These are phyloP conservation scores for Collybia nuda DNA, from an alignment of 768 basidiomycete species.

Conservation along the genomic window DNA sequence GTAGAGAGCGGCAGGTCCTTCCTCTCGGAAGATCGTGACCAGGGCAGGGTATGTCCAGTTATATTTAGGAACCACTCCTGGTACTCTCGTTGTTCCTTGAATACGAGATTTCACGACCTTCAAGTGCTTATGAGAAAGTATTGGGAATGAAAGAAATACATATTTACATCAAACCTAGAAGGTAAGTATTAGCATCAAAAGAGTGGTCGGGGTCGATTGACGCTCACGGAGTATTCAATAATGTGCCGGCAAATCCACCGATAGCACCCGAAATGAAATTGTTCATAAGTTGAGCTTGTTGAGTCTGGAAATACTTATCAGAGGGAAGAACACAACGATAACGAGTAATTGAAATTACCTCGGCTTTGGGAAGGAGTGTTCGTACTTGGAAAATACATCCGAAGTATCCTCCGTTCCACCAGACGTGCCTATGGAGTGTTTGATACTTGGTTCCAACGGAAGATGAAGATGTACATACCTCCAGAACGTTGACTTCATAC, in stretches of 20 bases:
- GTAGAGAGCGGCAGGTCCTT: conserved; percentile 84
- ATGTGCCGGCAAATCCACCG: conserved; percentile 89
- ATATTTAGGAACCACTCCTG: conserved; percentile 82
- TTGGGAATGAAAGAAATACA: not conserved
- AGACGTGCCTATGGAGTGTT: conserved; percentile 58
- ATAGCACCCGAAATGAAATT: conserved; percentile 90
- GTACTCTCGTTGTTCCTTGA: conserved; percentile 65
- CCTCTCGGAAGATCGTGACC: conserved; percentile 79
- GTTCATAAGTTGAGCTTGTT: conserved; percentile 74
- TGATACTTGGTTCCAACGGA: not conserved
- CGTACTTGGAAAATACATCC: conserved; percentile 88
- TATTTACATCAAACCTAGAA: conserved; percentile 45
- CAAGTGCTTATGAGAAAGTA: not conserved
- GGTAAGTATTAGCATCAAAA: not conserved
- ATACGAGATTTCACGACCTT: conserved; percentile 82
- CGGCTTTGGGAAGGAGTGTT: conserved; percentile 76
- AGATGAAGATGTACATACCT: conserved; percentile 48
- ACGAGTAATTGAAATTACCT: conserved; percentile 44
- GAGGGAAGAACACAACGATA: not conserved
- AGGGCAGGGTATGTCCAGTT: conserved; percentile 95
- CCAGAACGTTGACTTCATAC: conserved; percentile 99
- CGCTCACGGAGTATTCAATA: conserved; percentile 87
- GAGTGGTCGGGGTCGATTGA: not conserved
- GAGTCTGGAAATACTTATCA: conserved; percentile 39
- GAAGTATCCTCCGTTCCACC: conserved; percentile 98